These are phyloP conservation scores for Lactifluus rugatus DNA, from an alignment of 768 basidiomycete species.

Conservation along the genomic window DNA sequence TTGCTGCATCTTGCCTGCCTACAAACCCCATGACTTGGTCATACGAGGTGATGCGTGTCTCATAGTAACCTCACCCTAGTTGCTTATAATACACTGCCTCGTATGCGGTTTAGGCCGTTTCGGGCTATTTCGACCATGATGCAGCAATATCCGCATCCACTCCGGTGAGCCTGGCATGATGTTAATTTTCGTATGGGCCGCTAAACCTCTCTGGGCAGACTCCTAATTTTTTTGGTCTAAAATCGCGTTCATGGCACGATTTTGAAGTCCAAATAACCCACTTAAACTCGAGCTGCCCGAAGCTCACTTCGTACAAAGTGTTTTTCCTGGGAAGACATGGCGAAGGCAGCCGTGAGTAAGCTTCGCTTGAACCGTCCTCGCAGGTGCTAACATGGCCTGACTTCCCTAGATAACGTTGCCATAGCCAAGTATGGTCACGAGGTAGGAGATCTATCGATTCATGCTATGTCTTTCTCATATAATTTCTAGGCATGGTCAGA, in stretches of 20 bases:
- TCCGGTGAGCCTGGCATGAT: conserved; percentile 4
- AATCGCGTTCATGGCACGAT: conserved; percentile 6
- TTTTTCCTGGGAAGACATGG: conserved; percentile 14
- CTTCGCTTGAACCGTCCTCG: background rate
- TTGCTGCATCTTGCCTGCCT: no score
- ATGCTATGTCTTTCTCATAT: background rate
- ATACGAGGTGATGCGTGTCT: conserved; percentile 1
- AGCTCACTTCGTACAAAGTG: conserved; percentile 8
- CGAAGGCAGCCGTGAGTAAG: conserved; percentile 5
- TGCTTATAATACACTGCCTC: background rate
- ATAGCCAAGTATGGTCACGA: conserved; percentile 9
- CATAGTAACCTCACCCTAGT: background rate
- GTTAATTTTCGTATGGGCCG: background rate
- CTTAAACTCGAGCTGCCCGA: background rate
- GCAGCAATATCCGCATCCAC: background rate
- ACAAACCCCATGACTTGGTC: background rate
- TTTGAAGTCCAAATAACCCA: background rate
- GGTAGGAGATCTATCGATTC: background rate
- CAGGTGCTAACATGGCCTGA: background rate
- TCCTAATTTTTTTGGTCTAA: conserved; percentile 11
- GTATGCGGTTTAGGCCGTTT: conserved; percentile 4
- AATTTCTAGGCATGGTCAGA: conserved; percentile 13
- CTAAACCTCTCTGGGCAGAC: background rate
- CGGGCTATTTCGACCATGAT: conserved; percentile 13
- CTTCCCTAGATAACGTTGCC: conserved; percentile 15